Conservation (phyloP, 805 yeast genomes). For the Sungouiozyma intestinalis region DNA sequence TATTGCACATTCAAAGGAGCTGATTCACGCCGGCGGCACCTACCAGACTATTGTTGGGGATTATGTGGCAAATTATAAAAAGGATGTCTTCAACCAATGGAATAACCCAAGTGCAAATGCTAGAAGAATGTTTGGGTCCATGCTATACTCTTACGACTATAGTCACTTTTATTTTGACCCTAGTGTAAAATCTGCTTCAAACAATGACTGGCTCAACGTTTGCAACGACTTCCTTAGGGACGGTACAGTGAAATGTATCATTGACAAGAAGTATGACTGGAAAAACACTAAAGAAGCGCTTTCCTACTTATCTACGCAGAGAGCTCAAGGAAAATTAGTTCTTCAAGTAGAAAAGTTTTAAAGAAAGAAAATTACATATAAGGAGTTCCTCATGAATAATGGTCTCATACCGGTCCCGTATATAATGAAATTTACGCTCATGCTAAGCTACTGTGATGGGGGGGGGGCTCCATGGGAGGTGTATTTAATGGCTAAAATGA, state of each 20-base stretch:
- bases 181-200: constrained; percentile 18
- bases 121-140: constrained; percentile 28
- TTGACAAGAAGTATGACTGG: constrained; percentile 51
- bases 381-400: too few species aligned
- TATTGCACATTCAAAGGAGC: constrained; percentile 32
- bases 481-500: too few species aligned
- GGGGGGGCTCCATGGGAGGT: too few species aligned
- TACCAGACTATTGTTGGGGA: constrained; percentile 61
- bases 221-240: constrained; percentile 38
- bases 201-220: constrained; percentile 31
- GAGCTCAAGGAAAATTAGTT: constrained; percentile 64
- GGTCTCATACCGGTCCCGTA: too few species aligned
- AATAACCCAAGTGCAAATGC: constrained; percentile 28
- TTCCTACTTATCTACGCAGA: constrained; percentile 38
- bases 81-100: constrained; percentile 30
- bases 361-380: too few species aligned
- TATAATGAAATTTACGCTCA: too few species aligned
- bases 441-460: too few species aligned
- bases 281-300: constrained; percentile 46
- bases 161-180: constrained; percentile 29
- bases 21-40: constrained; percentile 40
- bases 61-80: constrained; percentile 31
- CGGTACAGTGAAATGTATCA: constrained; percentile 36
- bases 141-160: constrained; percentile 31
- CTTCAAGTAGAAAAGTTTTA: constrained; percentile 34